A percentile compares a stretch with the other conserved stretches of the same genome.
Evolutionary conservation across 345 rosid genomes (phyloP).

Genomic region (Anastatica hierochuntica): DNA sequence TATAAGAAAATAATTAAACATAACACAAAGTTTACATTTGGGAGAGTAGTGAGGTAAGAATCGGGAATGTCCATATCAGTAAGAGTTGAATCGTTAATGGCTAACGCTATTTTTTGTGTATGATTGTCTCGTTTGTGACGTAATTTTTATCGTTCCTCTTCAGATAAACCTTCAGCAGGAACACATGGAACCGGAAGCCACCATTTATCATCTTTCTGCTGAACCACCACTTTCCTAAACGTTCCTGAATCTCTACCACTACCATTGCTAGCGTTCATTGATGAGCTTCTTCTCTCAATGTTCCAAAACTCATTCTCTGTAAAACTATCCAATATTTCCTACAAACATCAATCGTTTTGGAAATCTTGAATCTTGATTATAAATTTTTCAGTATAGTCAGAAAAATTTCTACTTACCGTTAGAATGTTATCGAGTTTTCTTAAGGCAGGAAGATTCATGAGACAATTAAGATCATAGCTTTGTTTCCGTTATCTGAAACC

Average conservation of each 20-base stretch:
- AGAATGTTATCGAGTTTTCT: conserved; percentile 80
- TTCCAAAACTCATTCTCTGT: conserved; percentile 78
- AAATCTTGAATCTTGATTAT: background rate
- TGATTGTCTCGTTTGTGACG: conserved; percentile 65
- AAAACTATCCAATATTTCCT: conserved; percentile 83
- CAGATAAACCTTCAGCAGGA: conserved; percentile 69
- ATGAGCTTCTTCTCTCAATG: conserved; percentile 68
- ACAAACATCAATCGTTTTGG: conserved; percentile 1
- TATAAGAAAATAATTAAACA: no score
- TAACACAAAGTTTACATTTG: no score
- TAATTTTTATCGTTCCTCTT: conserved; percentile 53
- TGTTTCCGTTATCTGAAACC: conserved; percentile 46
- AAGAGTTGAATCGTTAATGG: conserved; percentile 68
- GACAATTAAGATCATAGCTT: conserved; percentile 61
- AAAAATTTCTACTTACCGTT: conserved; percentile 48
- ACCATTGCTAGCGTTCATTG: conserved; percentile 46
- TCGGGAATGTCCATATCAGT: conserved; percentile 87
- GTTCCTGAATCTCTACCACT: conserved; percentile 69
- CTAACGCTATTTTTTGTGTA: conserved; percentile 88
- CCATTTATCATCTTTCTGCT: conserved; percentile 87
- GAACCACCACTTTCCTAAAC: conserved; percentile 54
- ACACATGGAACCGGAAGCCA: conserved; percentile 94
- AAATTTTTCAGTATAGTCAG: no score
- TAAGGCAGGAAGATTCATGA: conserved; percentile 79
- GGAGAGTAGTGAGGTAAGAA: conserved; percentile 64